Percentiles rank a stretch among this genome's conserved stretches.
Evolutionary conservation across 1,139 yeast species (phyloP).

Genomic region (Kurtzmaniella quercitrusa): DNA sequence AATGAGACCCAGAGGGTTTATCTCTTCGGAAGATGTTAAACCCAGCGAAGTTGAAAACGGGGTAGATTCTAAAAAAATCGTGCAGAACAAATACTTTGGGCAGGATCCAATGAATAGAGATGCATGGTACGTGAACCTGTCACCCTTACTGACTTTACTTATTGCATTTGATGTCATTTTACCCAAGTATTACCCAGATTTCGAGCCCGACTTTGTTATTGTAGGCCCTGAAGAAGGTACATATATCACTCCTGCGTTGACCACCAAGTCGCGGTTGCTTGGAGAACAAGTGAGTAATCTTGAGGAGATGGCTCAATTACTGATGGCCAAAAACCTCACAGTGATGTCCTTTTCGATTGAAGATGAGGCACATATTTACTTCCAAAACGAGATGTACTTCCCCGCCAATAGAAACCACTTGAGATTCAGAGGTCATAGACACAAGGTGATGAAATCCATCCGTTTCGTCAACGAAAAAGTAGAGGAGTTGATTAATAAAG

Average conservation of each 20-base stretch:
- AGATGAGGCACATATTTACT: constrained; percentile 29
- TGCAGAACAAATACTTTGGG: constrained; percentile 19
- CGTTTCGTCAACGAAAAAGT: constrained; percentile 23
- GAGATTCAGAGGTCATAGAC: constrained; percentile 9
- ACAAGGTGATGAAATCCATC: constrained; percentile 23
- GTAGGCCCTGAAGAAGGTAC: constrained; percentile 38
- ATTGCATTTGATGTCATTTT: constrained; percentile 31
- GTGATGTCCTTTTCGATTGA: constrained; percentile 24
- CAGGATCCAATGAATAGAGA: constrained; percentile 31
- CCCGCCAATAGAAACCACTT: constrained; percentile 12
- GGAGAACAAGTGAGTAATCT: constrained; percentile 9
- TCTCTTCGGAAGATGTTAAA: constrained; percentile 9
- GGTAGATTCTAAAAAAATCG: background rate
- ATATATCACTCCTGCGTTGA: constrained; percentile 11
- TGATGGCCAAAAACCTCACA: constrained; percentile 23
- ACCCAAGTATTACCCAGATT: constrained; percentile 25
- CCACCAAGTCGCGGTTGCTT: constrained; percentile 5
- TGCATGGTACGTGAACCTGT: constrained; percentile 38
- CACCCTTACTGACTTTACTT: constrained; percentile 26
- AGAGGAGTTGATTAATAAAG: constrained; percentile 13
- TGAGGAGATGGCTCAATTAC: constrained; percentile 16
- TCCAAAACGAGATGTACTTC: constrained; percentile 26
- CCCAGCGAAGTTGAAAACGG: constrained; percentile 1
- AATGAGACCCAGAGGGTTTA: constrained; percentile 9
- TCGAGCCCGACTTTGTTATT: constrained; percentile 34